Conservation (phyloP, 768 basidiomycete species). For the Tylopilus intermedius region DNA sequence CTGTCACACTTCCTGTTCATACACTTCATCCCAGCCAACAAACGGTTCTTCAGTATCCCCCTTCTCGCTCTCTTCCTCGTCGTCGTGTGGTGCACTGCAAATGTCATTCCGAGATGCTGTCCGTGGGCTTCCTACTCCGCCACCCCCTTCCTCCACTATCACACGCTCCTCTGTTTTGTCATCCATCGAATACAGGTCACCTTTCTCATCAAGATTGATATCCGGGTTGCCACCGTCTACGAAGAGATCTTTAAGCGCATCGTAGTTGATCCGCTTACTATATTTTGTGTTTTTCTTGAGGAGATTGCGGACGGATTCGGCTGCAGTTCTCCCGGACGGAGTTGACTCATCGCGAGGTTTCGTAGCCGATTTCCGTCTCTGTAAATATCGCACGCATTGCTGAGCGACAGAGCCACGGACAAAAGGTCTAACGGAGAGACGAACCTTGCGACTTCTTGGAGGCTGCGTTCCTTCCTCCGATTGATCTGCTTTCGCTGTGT, state of each 20-base stretch:
- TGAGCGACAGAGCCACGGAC: slow-evolving; percentile 5
- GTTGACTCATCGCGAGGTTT: slow-evolving; percentile 73
- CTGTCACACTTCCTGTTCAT: slow-evolving; percentile 64
- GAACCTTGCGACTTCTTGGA: slow-evolving; percentile 74
- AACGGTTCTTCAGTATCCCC: slow-evolving; percentile 31
- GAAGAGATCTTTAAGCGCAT: slow-evolving; percentile 79
- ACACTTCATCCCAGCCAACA: slow-evolving; percentile 46
- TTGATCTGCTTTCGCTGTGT: slow-evolving; percentile 65
- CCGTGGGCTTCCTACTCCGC: slow-evolving; percentile 36
- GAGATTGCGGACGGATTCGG: slow-evolving; percentile 40
- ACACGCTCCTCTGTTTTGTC: slow-evolving; percentile 42
- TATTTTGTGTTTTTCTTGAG: slow-evolving; percentile 84
- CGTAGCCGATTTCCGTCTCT: slow-evolving; percentile 65
- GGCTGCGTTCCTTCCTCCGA: slow-evolving; percentile 35
- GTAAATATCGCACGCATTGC: slow-evolving; percentile 10
- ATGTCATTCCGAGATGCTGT: slow-evolving; percentile 3
- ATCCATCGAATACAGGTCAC: slow-evolving; percentile 51
- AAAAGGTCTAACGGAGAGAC: slow-evolving; percentile 37
- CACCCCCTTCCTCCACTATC: slow-evolving; percentile 37
- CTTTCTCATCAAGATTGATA: slow-evolving; percentile 37
- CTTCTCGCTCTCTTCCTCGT: slow-evolving; percentile 36
- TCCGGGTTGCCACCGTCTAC: slow-evolving; percentile 33
- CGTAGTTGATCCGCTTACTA: slow-evolving; percentile 92
- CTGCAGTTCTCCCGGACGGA: slow-evolving; percentile 34
- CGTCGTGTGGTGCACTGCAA: slow-evolving; percentile 1